A percentile compares a stretch with the other conserved stretches of the same genome.
phyloP scores from a whole-genome alignment of 352 stramenopile genomes.

The Phytopythium boreale region DNA sequence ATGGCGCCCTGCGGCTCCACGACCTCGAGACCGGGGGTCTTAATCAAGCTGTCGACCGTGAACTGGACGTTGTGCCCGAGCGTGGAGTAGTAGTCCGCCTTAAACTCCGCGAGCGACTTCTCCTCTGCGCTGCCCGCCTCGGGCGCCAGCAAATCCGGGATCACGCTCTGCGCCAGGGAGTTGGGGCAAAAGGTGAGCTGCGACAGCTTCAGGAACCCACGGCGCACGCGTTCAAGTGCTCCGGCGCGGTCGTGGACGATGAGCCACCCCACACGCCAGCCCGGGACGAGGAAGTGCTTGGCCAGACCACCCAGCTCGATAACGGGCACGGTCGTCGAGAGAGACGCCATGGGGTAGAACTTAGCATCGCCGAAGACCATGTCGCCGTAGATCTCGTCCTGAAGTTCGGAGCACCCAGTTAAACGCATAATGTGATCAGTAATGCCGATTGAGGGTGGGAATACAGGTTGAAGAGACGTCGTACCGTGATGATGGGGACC shows the following conservation, averaged over 20 bases:
- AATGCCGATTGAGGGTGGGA: neutral
- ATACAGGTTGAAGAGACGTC: slow-evolving; percentile 12
- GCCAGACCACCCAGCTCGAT: slow-evolving; percentile 85
- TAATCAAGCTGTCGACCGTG: slow-evolving; percentile 62
- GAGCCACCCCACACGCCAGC: slow-evolving; percentile 95
- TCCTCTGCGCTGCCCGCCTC: slow-evolving; percentile 53
- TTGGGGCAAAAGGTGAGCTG: slow-evolving; percentile 92
- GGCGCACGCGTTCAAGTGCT: slow-evolving; percentile 77
- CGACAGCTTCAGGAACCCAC: slow-evolving; percentile 89
- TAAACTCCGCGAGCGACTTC: slow-evolving; percentile 71
- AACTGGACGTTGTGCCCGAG: slow-evolving; percentile 87
- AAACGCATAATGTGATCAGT: neutral
- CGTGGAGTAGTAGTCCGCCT: slow-evolving; percentile 74
- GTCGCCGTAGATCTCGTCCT: slow-evolving; percentile 86
- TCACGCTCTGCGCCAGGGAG: slow-evolving; percentile 78
- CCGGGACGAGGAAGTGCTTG: slow-evolving; percentile 96
- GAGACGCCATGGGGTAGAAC: slow-evolving; percentile 81
- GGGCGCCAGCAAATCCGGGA: slow-evolving; percentile 82
- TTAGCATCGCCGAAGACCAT: slow-evolving; percentile 73
- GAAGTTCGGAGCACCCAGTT: neutral
- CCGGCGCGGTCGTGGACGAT: slow-evolving; percentile 91
- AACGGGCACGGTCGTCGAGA: slow-evolving; percentile 81
- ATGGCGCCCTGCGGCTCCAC: slow-evolving; percentile 92
- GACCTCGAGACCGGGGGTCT: slow-evolving; percentile 85
- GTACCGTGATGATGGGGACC: slow-evolving; percentile 92